Evolutionary conservation across 768 basidiomycete genomes (phyloP), one percentile per base, ranked within the genome.

Genomic region (Leccinum longicurvipes): DNA sequence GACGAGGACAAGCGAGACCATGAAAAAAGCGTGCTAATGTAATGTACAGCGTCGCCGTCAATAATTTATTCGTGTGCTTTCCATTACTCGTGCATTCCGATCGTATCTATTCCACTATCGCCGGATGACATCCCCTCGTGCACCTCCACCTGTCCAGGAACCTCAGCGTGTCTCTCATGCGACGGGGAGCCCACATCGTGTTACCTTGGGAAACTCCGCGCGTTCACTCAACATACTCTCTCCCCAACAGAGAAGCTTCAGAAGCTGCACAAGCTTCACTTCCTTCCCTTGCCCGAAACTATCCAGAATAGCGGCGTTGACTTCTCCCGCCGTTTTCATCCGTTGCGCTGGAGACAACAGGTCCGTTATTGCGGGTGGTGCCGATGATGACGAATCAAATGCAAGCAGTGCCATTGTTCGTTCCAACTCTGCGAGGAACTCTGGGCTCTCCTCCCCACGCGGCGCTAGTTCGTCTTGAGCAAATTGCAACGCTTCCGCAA

Each of bases 401-500:
- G 89, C 90, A 34, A 99, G 75, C 47, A 98, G 73, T 31, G 93
- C 91, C 93, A 98, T 98, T 28, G 95, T 96, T 50, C 86, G 82
- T 73, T 99, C 97, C 44, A 98, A 77, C 69, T 98, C 95, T 19
- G 83, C 75, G 45, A 98, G 78, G 71, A 96, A 98, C 69, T 96
- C 91, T 0, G 93, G 94, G 56, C 88, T 91, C 75, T 97, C 92
- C 66, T 97, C 93, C 3, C 93, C 96, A 6, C 95, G 86, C 17
- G 93, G 94, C 5, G 97, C 97, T 11, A 99, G 79, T 70, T 98
- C 94, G 50, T 85, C 81, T 63, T 98, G 93, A 3, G 97, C 97
- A 75, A 98, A 99, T 52, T 82, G 76, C 47, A 99, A 75, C 0
- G 95, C 97, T 41, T 91, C 87, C 6, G 77, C 72, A 57, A 93